These are phyloP conservation scores for Perilla frutescens DNA, from an alignment of 257 asterid genomes.

Conservation along the genomic window DNA sequence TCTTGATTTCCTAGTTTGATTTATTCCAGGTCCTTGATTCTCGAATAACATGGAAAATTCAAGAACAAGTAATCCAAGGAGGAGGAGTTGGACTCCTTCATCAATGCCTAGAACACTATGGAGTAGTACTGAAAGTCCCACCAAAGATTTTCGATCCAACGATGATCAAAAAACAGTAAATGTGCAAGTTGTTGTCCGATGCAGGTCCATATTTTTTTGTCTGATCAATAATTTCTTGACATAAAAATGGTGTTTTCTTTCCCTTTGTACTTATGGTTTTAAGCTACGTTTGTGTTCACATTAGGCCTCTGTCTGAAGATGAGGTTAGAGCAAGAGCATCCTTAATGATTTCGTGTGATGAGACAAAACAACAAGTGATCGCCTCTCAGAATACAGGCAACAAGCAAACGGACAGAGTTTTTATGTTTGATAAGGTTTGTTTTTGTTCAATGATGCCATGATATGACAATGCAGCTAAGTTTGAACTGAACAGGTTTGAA, in stretches of 20 bases:
- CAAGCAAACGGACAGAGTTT: constrained; percentile 46
- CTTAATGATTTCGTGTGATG: constrained; percentile 51
- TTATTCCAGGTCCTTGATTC: constrained; percentile 1
- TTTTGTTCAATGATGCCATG: constrained; percentile 26
- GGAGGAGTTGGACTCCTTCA: constrained; percentile 44
- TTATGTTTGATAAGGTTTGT: constrained; percentile 59
- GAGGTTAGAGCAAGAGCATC: constrained; percentile 44
- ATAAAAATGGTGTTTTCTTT: background rate
- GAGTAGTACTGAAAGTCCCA: constrained; percentile 52
- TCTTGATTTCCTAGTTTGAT: background rate
- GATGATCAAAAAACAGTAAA: constrained; percentile 48
- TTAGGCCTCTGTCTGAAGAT: constrained; percentile 57
- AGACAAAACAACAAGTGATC: constrained; percentile 44
- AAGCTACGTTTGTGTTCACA: constrained; percentile 28
- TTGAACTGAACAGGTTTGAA: background rate
- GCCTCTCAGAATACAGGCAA: constrained; percentile 38
- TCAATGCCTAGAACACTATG: constrained; percentile 53
- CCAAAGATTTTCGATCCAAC: constrained; percentile 37
- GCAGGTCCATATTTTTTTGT: constrained; percentile 45
- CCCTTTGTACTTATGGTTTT: background rate
- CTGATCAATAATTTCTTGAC: background rate
- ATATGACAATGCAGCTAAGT: constrained; percentile 18
- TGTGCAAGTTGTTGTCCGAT: constrained; percentile 55
- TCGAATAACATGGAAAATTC: constrained; percentile 36
- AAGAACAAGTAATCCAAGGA: constrained; percentile 32